Conservation (phyloP, 495 filamentous ascomycete genomes). For the Aspergillus wentii region DNA sequence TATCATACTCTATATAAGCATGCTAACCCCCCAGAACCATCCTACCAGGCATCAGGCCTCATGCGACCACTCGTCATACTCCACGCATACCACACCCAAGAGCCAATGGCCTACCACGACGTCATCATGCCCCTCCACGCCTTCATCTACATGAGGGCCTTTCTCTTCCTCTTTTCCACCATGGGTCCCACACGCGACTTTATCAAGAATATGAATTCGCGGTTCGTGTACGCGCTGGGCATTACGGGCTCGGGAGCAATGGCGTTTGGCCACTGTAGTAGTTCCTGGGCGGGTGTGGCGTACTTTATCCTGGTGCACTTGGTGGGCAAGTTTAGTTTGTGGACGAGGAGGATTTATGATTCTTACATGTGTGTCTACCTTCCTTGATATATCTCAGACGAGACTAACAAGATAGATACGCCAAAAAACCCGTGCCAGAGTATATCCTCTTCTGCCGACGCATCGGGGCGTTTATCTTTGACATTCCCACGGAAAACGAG, state of each 20-base stretch:
- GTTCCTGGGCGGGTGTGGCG: background rate
- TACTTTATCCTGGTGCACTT: slow-evolving; percentile 4
- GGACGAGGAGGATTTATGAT: background rate
- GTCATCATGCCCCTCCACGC: slow-evolving; percentile 9
- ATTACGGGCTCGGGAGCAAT: slow-evolving; percentile 6
- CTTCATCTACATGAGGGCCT: slow-evolving; percentile 5
- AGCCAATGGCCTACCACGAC: slow-evolving; percentile 5
- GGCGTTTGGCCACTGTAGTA: slow-evolving; percentile 5
- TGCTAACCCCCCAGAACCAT: background rate
- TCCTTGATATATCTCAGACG: no score
- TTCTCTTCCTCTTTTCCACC: slow-evolving; percentile 5
- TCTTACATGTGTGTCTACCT: slow-evolving; percentile 2
- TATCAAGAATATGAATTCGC: slow-evolving; percentile 6
- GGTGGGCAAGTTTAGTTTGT: slow-evolving; percentile 4
- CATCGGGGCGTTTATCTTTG: no score
- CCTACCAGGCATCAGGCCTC: slow-evolving; percentile 8
- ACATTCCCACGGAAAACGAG: no score
- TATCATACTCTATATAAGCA: background rate
- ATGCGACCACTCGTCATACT: slow-evolving; percentile 4
- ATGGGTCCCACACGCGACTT: slow-evolving; percentile 8
- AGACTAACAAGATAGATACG: no score
- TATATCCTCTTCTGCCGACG: no score
- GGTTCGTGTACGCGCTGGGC: slow-evolving; percentile 5
- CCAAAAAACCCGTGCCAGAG: no score
- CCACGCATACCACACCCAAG: slow-evolving; percentile 7